Conservation (phyloP, 2,329 filamentous ascomycete genomes). For the Fusarium cicatricum region DNA sequence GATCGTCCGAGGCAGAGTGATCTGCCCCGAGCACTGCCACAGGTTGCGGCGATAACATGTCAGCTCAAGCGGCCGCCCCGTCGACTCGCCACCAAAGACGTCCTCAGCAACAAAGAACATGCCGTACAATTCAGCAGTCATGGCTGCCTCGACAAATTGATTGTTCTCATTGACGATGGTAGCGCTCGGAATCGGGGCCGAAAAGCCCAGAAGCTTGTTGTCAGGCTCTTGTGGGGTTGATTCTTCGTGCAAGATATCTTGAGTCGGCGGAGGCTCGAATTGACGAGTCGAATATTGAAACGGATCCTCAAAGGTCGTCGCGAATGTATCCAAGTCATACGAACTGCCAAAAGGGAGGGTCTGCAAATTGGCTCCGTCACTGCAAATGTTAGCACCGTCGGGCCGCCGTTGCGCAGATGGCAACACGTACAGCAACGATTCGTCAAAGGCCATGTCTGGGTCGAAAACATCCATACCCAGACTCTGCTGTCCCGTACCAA, state of each 20-base stretch:
- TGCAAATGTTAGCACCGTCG: conserved; percentile 35
- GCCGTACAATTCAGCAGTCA: conserved; percentile 81
- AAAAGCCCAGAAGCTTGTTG: conserved; percentile 79
- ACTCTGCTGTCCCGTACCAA: conserved; percentile 45
- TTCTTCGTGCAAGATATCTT: conserved; percentile 55
- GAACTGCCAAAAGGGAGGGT: conserved; percentile 63
- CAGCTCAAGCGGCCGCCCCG: conserved; percentile 74
- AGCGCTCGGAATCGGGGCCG: conserved; percentile 66
- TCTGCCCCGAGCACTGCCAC: conserved; percentile 91
- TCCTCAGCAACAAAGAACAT: conserved; percentile 91
- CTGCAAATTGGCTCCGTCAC: conserved; percentile 47
- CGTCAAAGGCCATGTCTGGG: conserved; percentile 62
- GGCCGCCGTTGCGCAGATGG: conserved; percentile 10
- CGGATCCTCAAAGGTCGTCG: conserved; percentile 71
- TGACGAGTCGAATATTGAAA: conserved; percentile 65
- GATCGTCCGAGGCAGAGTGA: conserved; percentile 78
- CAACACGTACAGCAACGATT: conserved; percentile 60
- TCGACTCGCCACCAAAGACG: conserved; percentile 70
- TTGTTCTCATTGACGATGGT: conserved; percentile 72
- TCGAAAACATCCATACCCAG: conserved; percentile 62
- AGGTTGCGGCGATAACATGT: conserved; percentile 96
- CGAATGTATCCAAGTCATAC: conserved; percentile 69
- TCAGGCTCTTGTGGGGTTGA: conserved; percentile 66
- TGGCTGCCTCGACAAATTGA: conserved; percentile 68
- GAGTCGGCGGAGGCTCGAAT: conserved; percentile 55